Conservation (phyloP, 257 asterid genomes). For the Penstemon barbatus region DNA sequence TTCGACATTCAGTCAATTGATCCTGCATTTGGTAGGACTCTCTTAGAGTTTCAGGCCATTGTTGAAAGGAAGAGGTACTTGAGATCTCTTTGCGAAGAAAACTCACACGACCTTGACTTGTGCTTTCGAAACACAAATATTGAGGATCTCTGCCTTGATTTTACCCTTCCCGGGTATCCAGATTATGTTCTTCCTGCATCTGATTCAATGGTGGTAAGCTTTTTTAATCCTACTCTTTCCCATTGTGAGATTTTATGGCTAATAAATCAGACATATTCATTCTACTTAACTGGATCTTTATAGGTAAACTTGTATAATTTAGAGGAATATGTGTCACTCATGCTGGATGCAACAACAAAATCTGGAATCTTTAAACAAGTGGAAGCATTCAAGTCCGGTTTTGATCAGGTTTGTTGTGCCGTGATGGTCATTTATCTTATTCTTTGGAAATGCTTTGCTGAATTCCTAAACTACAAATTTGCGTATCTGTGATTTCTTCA, state of each 20-base stretch:
- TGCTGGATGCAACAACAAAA: constrained; percentile 68
- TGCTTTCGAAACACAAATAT: constrained; percentile 56
- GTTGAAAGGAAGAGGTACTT: constrained; percentile 65
- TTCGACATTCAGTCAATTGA: constrained; percentile 83
- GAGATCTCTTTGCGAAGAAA: constrained; percentile 38
- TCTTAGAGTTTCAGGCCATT: constrained; percentile 76
- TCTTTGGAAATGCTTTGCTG: neutral
- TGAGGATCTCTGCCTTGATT: constrained; percentile 93
- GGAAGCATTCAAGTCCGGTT: constrained; percentile 92
- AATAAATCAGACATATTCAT: neutral
- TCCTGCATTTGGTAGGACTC: constrained; percentile 71
- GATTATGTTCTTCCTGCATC: constrained; percentile 62
- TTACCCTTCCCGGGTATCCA: constrained; percentile 90
- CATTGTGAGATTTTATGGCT: constrained; percentile 22
- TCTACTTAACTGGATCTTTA: constrained; percentile 28
- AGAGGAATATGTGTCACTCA: constrained; percentile 63
- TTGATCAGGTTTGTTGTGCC: constrained; percentile 61
- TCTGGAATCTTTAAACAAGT: constrained; percentile 88
- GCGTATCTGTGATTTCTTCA: neutral
- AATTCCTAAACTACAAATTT: neutral
- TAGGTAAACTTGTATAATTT: constrained; percentile 71
- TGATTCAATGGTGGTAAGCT: constrained; percentile 62
- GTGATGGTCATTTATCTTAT: constrained; percentile 14
- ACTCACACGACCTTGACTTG: constrained; percentile 39
- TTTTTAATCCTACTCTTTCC: constrained; percentile 23